Base-by-base conservation (phyloP, 495 filamentous ascomycete species). In the Sabuloglossum arenarium region DNA sequence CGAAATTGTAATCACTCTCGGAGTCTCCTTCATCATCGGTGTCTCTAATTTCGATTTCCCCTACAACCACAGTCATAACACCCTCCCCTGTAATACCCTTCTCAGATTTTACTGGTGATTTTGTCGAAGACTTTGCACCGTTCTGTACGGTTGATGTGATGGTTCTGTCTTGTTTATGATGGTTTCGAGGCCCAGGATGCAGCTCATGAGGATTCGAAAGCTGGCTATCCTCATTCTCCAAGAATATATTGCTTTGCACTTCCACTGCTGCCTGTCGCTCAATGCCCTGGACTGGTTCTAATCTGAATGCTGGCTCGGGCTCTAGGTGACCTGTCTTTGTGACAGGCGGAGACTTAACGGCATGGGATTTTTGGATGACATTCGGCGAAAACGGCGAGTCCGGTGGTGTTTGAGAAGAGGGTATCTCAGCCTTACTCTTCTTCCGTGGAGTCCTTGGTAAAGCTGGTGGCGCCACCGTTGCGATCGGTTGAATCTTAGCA, bases 381-480 rank as follows among this genome's bases (percentile, higher is more conserved):
- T 58, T 59, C 12, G 57, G 61, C 12, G 68, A 69, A 16, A 68
- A 43, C 1, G 66, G 65, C 6, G 65, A 61, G 8, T 67, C 66
- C n/a, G 63, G 56, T 10, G 68, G 65, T 21, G 68, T 67, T 51
- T 70, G 68, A 10, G 68, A 70, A 9, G 67, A 70, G 14, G 65
- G 65, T 27, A 70, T 63, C 46, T 67, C 66, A 19, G 53, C 60
- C 46, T 16, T 51, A n/a, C 24, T 3, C 12, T 55, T 37, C 23
- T 55, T 55, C 14, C 37, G 31, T 12, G 37, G 53, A 1, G 31
- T 55, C n/a, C 10, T 43, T 16, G 53, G 53, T 12, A 21, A 9
- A 11, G 53, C 30, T 5, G 16, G 53, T 16, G 53, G 23, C 9
- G 53, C 24, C 23, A 39, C 31, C 3, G 3, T 29, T 24, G 32